phyloP scores from a whole-genome alignment of 257 asterid genomes.

The Penstemon barbatus region DNA sequence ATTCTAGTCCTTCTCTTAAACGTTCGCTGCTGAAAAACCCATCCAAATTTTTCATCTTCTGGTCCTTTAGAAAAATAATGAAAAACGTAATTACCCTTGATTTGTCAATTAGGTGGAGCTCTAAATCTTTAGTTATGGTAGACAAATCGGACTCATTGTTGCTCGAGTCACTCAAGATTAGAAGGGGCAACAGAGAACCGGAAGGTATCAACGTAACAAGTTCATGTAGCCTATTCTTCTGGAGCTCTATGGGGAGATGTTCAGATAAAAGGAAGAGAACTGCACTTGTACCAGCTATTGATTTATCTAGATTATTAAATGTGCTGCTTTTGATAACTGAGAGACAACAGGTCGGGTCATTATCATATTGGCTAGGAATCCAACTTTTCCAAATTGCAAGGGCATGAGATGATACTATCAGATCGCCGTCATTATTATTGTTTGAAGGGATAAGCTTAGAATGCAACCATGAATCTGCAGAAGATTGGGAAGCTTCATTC shows the following conservation, averaged over 20 bases:
- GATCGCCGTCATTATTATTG: conserved; percentile 35
- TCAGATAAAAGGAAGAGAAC: conserved; percentile 69
- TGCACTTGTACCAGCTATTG: conserved; percentile 68
- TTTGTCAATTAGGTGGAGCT: conserved; percentile 55
- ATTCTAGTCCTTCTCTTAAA: conserved; percentile 69
- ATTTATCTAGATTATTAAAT: conserved; percentile 41
- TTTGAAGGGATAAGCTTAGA: conserved; percentile 69
- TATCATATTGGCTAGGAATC: conserved; percentile 48
- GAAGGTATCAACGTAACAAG: conserved; percentile 54
- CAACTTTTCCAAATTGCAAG: conserved; percentile 83
- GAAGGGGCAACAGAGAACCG: conserved; percentile 75
- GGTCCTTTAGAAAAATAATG: conserved; percentile 54
- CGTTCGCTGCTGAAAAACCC: conserved; percentile 70
- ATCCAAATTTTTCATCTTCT: conserved; percentile 34
- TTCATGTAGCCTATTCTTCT: conserved; percentile 60
- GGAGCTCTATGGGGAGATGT: conserved; percentile 52
- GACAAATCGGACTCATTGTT: conserved; percentile 46
- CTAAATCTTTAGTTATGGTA: conserved; percentile 46
- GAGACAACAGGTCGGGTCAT: conserved; percentile 57
- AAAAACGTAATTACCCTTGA: conserved; percentile 40
- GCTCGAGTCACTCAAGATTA: conserved; percentile 56
- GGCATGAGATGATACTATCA: conserved; percentile 56
- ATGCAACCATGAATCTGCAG: conserved; percentile 66
- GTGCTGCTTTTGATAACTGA: conserved; percentile 61
- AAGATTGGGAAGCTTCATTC: conserved; percentile 34